phyloP scores from a whole-genome alignment of 2,329 filamentous ascomycete species.

The Aureobasidium melanogenum region DNA sequence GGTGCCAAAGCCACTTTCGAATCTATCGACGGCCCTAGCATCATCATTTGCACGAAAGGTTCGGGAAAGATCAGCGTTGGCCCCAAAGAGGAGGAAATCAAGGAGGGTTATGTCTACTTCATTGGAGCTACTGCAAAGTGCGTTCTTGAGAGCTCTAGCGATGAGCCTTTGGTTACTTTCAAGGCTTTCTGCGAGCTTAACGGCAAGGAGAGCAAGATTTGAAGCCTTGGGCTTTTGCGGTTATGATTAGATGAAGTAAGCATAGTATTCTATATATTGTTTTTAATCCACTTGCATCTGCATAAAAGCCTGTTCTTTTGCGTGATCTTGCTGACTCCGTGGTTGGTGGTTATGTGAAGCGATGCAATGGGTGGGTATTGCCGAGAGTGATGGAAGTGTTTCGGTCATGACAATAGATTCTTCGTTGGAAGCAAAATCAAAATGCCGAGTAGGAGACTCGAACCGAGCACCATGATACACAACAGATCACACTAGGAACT shows the following conservation, averaged over 20 bases:
- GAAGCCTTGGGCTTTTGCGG: background rate
- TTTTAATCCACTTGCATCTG: background rate
- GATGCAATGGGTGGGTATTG: no score
- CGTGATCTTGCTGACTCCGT: no score
- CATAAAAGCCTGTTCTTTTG: background rate
- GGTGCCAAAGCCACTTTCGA: conserved; percentile 85
- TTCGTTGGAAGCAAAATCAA: no score
- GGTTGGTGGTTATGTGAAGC: no score
- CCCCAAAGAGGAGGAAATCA: conserved; percentile 61
- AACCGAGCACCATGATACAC: no score
- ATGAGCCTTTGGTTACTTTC: conserved; percentile 74
- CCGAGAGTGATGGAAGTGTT: no score
- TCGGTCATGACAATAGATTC: no score
- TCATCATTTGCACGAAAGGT: conserved; percentile 82
- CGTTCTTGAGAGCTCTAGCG: conserved; percentile 59
- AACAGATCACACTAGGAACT: no score
- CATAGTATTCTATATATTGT: background rate
- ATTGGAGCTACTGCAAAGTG: conserved; percentile 82
- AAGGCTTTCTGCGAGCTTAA: conserved; percentile 88
- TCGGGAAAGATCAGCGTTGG: conserved; percentile 79
- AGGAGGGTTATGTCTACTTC: conserved; percentile 44
- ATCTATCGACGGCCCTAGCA: conserved; percentile 76
- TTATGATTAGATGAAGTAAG: background rate
- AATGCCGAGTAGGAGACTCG: no score
- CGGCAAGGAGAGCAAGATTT: conserved; percentile 29